A percentile compares a stretch with the other conserved stretches of the same genome.
Evolutionary conservation across 83 land plant genomes (phyloP).

Genomic region (Picea mariana): DNA sequence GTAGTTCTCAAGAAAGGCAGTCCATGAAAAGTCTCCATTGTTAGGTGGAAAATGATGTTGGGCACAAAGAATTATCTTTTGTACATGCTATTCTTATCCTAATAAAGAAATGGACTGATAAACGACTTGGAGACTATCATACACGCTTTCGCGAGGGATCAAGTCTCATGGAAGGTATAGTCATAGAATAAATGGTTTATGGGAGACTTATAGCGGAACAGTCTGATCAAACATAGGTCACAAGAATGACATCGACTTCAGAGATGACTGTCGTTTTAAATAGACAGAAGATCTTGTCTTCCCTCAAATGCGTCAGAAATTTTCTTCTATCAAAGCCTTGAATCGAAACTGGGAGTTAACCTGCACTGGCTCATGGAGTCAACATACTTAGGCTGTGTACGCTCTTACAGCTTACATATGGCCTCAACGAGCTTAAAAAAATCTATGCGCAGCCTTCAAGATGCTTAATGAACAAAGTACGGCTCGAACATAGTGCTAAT

Average conservation of each 20-base stretch:
- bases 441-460: too few species aligned
- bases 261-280: slow-evolving; percentile 40
- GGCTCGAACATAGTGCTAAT: too few species aligned
- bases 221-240: slow-evolving; percentile 53
- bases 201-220: slow-evolving; percentile 68
- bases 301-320: slow-evolving; percentile 30
- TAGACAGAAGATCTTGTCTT: slow-evolving; percentile 70
- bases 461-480: too few species aligned
- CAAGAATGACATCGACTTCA: slow-evolving; percentile 23
- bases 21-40: slow-evolving; percentile 61
- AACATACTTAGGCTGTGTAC: too few species aligned
- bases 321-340: too few species aligned
- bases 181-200: slow-evolving; percentile 52
- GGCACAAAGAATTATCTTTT: slow-evolving; percentile 41
- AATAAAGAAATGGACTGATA: slow-evolving; percentile 67
- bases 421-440: too few species aligned
- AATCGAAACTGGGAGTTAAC: too few species aligned
- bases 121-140: slow-evolving; percentile 70
- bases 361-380: too few species aligned
- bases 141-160: slow-evolving; percentile 57
- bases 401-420: too few species aligned
- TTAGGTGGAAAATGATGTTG: slow-evolving; percentile 38
- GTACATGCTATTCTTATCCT: slow-evolving; percentile 60
- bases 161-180: slow-evolving; percentile 45
- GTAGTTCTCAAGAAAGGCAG: slow-evolving; percentile 69